Evolutionary conservation across 768 basidiomycete genomes (phyloP).

Genomic region (Leccinum truebloodii): DNA sequence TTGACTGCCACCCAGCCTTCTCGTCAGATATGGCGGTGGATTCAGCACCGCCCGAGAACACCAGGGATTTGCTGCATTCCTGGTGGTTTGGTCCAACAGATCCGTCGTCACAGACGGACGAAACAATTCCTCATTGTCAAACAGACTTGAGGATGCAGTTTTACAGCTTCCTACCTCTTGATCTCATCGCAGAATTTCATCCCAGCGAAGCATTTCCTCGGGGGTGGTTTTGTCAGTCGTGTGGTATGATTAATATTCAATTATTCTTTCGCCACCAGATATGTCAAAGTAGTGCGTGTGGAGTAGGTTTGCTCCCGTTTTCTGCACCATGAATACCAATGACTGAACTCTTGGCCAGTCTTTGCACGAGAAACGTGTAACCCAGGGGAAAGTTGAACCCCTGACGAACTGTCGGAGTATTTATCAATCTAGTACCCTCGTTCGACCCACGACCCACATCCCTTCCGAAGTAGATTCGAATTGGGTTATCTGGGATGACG

Average conservation of each 20-base stretch:
- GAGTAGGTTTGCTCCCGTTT: constrained; percentile 29
- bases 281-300: constrained; percentile 44
- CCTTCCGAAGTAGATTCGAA: constrained; percentile 22
- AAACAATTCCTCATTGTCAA: constrained; percentile 21
- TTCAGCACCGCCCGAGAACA: neutral
- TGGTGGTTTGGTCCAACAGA: constrained; percentile 27
- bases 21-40: constrained; percentile 1
- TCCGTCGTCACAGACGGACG: neutral
- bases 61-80: constrained; percentile 12
- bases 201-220: constrained; percentile 38
- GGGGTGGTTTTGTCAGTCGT: constrained; percentile 51
- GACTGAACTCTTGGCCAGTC: constrained; percentile 20
- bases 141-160: constrained; percentile 29
- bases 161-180: constrained; percentile 32
- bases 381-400: constrained; percentile 20
- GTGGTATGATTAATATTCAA: constrained; percentile 52
- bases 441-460: constrained; percentile 16
- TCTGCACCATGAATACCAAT: neutral
- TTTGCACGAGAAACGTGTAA: neutral
- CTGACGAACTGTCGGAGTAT: constrained; percentile 26
- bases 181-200: constrained; percentile 31
- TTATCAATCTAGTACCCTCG: constrained; percentile 14
- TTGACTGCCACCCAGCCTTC: constrained; percentile 3
- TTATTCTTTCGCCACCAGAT: constrained; percentile 45
- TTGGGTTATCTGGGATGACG: constrained; percentile 28